Conservation (phyloP, 2,329 filamentous ascomycete species). For the Xylaria sp. region DNA sequence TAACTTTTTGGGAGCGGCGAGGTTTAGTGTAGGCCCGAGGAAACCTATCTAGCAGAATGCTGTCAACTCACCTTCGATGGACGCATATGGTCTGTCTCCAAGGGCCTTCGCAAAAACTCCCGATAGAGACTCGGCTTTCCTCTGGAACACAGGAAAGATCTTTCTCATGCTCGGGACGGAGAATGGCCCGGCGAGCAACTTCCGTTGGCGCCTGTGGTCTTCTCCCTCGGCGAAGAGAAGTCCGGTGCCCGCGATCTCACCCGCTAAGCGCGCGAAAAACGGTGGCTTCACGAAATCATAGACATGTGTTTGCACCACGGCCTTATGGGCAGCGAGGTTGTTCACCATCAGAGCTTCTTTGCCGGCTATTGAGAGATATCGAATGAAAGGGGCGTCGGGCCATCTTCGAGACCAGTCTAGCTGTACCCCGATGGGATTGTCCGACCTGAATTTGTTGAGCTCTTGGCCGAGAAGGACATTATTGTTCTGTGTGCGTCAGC, state of each 20-base stretch:
- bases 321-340: constrained; percentile 51
- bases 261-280: constrained; percentile 50
- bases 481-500: constrained; percentile 49
- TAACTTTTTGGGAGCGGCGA: constrained; percentile 37
- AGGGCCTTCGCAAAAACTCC: constrained; percentile 48
- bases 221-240: constrained; percentile 54
- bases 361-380: constrained; percentile 52
- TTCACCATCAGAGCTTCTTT: constrained; percentile 54
- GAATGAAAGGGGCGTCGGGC: constrained; percentile 54
- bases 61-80: constrained; percentile 45
- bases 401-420: constrained; percentile 49
- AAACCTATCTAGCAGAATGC: background rate
- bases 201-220: constrained; percentile 51
- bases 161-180: constrained; percentile 52
- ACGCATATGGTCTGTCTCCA: constrained; percentile 35
- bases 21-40: background rate
- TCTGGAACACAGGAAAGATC: constrained; percentile 53
- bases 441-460: constrained; percentile 48
- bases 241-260: constrained; percentile 52
- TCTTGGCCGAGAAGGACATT: constrained; percentile 56
- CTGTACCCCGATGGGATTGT: constrained; percentile 46
- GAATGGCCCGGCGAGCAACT: constrained; percentile 51
- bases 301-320: constrained; percentile 54
- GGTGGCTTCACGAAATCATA: constrained; percentile 55
- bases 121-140: constrained; percentile 49